Evolutionary conservation across 2,329 filamentous ascomycete species (phyloP), one percentile per base, ranked within the genome.

Genomic region (Ophiocordyceps polyrhachis-furcata): DNA sequence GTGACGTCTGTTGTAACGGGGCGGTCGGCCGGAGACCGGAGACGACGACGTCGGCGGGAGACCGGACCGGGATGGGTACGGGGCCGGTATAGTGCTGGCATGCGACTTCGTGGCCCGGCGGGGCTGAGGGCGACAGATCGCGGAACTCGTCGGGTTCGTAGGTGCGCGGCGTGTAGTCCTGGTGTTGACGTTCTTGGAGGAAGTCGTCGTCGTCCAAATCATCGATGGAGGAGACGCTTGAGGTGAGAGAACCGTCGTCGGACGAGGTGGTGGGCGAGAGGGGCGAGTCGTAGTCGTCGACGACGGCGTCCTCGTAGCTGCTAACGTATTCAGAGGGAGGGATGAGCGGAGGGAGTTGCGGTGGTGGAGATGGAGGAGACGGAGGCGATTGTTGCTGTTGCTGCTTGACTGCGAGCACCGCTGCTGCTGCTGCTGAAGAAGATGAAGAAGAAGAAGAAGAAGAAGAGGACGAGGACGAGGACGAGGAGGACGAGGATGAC

Each of bases 231-330:
- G 71, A 71, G 29, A 61, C 66, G 50, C 65, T 70, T n/a, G 72
- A 75, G 19, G 66, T 66, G 21, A 75, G 63, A 20, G 73, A 76
- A 25, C 70, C 72, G 50, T 72, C 68, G 51, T 76, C 70, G 8
- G 72, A 74, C 29, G 50, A 61, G 21, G 67, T 70, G 17, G 65
- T 60, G n/a, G 70, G 69, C 2, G 72, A 74, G 41, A 69, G 61
- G 25, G 70, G 64, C 21, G 62, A 64, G 44, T 68, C 64, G 50
- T 64, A 61, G 49, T 64, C 61, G 44, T 65, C 60, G 31, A 68
- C 56, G 49, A 63, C 59, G 45, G 64, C 62, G 47, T 69, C 59
- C 59, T 73, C 69, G 51, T 58, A 62, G 50, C 60, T 56, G 50
- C 60, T 56, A 66, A 70, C 65, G 64, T 70, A 71, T 57, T 66